Conservation (phyloP, 495 filamentous ascomycete species). For the Wilcoxina mikolae region DNA sequence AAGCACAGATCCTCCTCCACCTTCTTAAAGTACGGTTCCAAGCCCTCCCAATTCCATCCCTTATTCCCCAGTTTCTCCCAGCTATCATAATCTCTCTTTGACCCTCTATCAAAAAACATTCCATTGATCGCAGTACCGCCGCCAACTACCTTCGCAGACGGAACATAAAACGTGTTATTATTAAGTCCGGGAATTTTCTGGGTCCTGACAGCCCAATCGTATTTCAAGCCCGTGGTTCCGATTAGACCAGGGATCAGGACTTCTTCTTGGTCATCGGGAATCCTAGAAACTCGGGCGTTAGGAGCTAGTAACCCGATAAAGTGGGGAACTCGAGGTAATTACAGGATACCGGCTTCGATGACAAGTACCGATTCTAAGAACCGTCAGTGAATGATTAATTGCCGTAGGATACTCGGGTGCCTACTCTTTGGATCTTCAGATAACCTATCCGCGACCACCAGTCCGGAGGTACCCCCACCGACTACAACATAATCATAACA, state of each 20-base stretch:
- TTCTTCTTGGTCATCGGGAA: slow-evolving; percentile 33
- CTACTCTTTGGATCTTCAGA: slow-evolving; percentile 30
- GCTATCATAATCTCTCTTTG: slow-evolving; percentile 31
- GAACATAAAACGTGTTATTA: slow-evolving; percentile 20
- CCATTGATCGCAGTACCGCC: slow-evolving; percentile 38
- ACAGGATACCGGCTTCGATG: slow-evolving; percentile 45
- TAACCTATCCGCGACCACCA: slow-evolving; percentile 35
- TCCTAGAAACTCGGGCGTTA: no score
- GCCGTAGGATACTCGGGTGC: not conserved
- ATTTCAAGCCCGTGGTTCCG: slow-evolving; percentile 15
- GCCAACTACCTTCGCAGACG: slow-evolving; percentile 24
- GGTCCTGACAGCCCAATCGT: slow-evolving; percentile 27
- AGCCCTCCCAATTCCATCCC: slow-evolving; percentile 34
- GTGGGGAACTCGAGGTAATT: slow-evolving; percentile 17
- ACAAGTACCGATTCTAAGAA: slow-evolving; percentile 21
- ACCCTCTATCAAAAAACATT: slow-evolving; percentile 37
- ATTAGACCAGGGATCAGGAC: slow-evolving; percentile 18
- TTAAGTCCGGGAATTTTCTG: slow-evolving; percentile 13
- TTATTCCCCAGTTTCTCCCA: slow-evolving; percentile 37
- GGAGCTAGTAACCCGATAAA: not conserved
- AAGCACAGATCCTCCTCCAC: slow-evolving; percentile 5
- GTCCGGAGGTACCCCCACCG: slow-evolving; percentile 39
- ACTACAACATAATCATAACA: slow-evolving; percentile 40
- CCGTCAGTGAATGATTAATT: no score
- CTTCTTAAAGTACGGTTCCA: slow-evolving; percentile 35